These are phyloP conservation scores for Piper betle DNA, from an alignment of 164 flowering plant species.

Conservation along the genomic window DNA sequence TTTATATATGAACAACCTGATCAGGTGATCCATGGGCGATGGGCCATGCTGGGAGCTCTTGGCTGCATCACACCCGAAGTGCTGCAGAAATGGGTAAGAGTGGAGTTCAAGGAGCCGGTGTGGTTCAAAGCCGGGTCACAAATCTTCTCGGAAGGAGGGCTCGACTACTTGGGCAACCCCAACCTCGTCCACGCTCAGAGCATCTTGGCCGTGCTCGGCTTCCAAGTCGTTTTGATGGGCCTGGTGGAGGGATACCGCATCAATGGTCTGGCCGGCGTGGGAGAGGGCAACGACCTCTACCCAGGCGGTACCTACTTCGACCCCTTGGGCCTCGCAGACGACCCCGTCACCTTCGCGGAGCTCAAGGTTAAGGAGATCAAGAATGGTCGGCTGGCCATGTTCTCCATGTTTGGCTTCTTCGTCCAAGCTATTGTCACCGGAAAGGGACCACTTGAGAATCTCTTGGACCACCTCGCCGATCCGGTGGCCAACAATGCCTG, in stretches of 20 bases:
- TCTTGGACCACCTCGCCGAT: conserved; percentile 59
- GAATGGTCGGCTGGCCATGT: conserved; percentile 72
- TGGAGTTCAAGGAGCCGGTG: conserved; percentile 64
- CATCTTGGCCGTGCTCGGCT: conserved; percentile 56
- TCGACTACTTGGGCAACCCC: conserved; percentile 73
- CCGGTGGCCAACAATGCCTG: conserved; percentile 78
- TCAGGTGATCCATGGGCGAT: conserved; percentile 63
- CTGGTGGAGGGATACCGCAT: conserved; percentile 63
- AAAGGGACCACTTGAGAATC: conserved; percentile 51
- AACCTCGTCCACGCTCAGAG: conserved; percentile 73
- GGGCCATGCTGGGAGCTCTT: conserved; percentile 81
- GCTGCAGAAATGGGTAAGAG: conserved; percentile 49
- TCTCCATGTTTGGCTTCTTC: conserved; percentile 80
- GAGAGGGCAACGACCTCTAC: conserved; percentile 63
- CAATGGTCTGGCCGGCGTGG: conserved; percentile 55
- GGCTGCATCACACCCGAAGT: conserved; percentile 72
- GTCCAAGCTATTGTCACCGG: conserved; percentile 69
- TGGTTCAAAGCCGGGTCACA: conserved; percentile 82
- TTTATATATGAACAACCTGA: neutral
- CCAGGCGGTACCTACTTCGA: conserved; percentile 75
- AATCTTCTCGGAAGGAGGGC: conserved; percentile 64
- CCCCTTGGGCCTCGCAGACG: conserved; percentile 67
- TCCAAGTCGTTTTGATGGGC: conserved; percentile 66
- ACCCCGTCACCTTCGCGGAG: conserved; percentile 60
- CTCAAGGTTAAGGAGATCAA: conserved; percentile 77